Conservation (phyloP, 805 yeast genomes). For the Ogataea sp. region DNA sequence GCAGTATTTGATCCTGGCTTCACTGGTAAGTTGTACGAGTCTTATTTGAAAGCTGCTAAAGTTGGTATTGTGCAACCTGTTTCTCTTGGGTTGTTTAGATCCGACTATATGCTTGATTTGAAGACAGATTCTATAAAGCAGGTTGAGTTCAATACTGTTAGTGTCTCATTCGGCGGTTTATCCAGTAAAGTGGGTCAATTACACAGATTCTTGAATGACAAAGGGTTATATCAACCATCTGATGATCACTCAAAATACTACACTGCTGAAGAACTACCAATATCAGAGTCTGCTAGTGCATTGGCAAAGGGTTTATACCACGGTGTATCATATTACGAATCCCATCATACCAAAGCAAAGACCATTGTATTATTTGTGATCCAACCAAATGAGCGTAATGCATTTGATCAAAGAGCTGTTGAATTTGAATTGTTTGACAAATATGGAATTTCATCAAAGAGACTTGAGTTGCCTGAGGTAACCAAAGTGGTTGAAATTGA, state of each 20-base stretch:
- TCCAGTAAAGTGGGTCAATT: conserved; percentile 71
- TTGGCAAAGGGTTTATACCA: conserved; percentile 64
- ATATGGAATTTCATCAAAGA: conserved; percentile 50
- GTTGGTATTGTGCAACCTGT: conserved; percentile 53
- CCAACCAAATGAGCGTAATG: conserved; percentile 81
- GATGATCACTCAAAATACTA: conserved; percentile 31
- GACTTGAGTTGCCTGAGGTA: conserved; percentile 63
- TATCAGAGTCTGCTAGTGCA: conserved; percentile 53
- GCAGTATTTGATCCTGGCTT: conserved; percentile 62
- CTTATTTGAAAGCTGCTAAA: conserved; percentile 42
- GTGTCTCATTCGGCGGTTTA: conserved; percentile 92
- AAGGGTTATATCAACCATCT: conserved; percentile 44
- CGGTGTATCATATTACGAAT: conserved; percentile 53
- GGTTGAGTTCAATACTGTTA: conserved; percentile 92
- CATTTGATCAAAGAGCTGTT: conserved; percentile 82
- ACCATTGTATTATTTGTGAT: conserved; percentile 68
- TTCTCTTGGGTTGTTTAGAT: conserved; percentile 78
- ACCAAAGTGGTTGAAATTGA: conserved; percentile 32
- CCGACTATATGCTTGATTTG: conserved; percentile 73
- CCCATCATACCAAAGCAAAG: conserved; percentile 13
- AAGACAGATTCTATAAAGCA: conserved; percentile 63
- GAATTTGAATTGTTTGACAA: conserved; percentile 59
- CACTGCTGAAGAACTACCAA: conserved; percentile 41
- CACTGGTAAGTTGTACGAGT: conserved; percentile 69
- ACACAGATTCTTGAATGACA: conserved; percentile 56